phyloP scores from a whole-genome alignment of 805 yeast genomes.

The Trichomonascus vanleenenianus region DNA sequence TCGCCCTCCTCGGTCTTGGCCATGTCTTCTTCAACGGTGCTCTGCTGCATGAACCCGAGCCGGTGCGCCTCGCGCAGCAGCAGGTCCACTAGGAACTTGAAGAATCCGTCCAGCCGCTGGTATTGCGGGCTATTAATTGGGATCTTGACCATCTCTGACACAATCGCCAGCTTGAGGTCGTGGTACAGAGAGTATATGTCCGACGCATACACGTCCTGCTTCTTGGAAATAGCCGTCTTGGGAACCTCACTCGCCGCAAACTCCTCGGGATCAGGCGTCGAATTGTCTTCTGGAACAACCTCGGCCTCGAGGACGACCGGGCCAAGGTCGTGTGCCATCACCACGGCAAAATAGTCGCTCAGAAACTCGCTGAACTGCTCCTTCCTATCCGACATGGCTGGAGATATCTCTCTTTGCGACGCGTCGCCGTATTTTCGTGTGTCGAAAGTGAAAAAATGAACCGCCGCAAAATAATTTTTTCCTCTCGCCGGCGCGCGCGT shows the following conservation, averaged over 20 bases:
- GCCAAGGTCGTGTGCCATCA: background rate
- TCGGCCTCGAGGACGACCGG: background rate
- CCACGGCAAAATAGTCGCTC: background rate
- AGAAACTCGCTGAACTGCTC: background rate
- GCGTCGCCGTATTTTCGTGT: no score
- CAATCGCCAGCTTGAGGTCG: slow-evolving; percentile 27
- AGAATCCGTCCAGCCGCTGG: slow-evolving; percentile 20
- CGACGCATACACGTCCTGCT: background rate
- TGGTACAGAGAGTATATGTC: slow-evolving; percentile 17
- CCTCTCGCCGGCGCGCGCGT: no score
- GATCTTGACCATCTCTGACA: slow-evolving; percentile 15
- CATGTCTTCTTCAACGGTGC: slow-evolving; percentile 3
- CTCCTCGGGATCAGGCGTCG: background rate
- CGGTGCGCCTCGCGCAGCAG: slow-evolving; percentile 28
- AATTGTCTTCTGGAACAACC: background rate
- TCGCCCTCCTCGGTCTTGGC: slow-evolving; percentile 6
- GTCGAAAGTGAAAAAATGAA: no score
- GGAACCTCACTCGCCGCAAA: background rate
- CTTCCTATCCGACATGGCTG: no score
- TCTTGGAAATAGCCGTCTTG: background rate
- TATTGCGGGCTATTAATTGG: slow-evolving; percentile 25
- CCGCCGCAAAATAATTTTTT: no score
- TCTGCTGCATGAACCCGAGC: slow-evolving; percentile 16
- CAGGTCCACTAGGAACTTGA: slow-evolving; percentile 26
- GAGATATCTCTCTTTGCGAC: no score